Base-by-base conservation (phyloP, 805 yeast genomes). In the Barnettozyma sp. region DNA sequence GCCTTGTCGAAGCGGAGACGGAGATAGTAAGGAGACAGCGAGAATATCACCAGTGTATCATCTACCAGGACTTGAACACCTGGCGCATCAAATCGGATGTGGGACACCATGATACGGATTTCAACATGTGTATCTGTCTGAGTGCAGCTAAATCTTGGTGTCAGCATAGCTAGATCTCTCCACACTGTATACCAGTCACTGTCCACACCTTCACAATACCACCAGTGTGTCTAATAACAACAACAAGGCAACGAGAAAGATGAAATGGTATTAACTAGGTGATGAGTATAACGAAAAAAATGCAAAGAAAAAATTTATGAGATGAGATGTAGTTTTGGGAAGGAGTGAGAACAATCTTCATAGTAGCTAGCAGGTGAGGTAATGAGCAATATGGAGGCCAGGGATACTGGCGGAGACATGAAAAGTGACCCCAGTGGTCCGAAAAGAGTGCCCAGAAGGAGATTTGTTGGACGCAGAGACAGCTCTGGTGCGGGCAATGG, bases 1-100 rank as follows among this genome's bases (percentile, higher is more conserved):
- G 66, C 50, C 30, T 71, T 69, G 0, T 95, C 83, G 36, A 92
- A 77, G 35, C 95, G 65, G 28, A 92, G 62, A 46, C 97, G 66
- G 23, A 90, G 63, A 54, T 90, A 92, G 60, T 92, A 92, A 2
- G 98, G 98, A 1, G 82, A 70, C 31, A 92, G 60, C n/a, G 92
- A 75, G 58, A 92, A 90, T 14, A 88, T 77, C 45, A 92, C 78
- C 17, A 83, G 59, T 26, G 81, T 76, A 17, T 73, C 76, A 24
- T 82, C 79, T 1, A 81, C 85, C 6, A 76, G 77, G 68, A 92
- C 73, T 55, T 92, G 97, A 12, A 92, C 66, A 24, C 74, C 74
- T 13, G 73, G 66, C 0, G 95, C 78, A 44, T 72, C 75, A 54
- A 82, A 81, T 27, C 94, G 66, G 22, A 86, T 67, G 48, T 79